A percentile compares a stretch with the other conserved stretches of the same genome.
These are phyloP conservation scores for Solanum etuberosum DNA, from an alignment of 257 asterid genomes.

Conservation along the genomic window DNA sequence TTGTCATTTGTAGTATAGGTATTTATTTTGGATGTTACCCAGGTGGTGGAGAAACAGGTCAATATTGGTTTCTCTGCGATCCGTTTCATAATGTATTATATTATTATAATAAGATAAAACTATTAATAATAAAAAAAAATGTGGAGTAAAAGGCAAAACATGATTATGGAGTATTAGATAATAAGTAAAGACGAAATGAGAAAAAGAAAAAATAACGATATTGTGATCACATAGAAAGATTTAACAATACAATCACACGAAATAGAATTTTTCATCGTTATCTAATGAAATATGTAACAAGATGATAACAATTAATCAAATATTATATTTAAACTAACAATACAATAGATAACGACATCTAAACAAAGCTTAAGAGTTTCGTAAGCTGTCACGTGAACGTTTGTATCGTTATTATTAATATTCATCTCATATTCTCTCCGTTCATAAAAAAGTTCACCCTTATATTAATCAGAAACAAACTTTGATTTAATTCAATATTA, in stretches of 20 bases:
- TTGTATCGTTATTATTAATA: background rate
- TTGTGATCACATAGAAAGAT: background rate
- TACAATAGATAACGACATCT: too few species aligned
- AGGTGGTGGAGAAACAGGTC: background rate
- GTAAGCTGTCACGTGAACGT: background rate
- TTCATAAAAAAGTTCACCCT: background rate
- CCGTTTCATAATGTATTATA: too few species aligned
- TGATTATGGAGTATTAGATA: background rate
- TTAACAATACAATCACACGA: background rate
- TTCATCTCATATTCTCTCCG: background rate
- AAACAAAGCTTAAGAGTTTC: background rate
- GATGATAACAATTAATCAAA: too few species aligned
- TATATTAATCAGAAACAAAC: background rate
- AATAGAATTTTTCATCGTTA: background rate
- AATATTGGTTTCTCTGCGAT: background rate
- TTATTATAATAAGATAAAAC: background rate
- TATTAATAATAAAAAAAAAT: background rate
- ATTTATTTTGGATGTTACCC: background rate
- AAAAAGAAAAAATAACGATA: background rate
- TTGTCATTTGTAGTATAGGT: background rate
- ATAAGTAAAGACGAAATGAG: background rate
- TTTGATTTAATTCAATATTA: too few species aligned
- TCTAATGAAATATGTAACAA: too few species aligned
- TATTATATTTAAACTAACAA: too few species aligned
- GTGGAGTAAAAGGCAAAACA: too few species aligned